These are phyloP conservation scores for Tricholoma flavovirens DNA, from an alignment of 768 basidiomycete genomes.

Conservation along the genomic window DNA sequence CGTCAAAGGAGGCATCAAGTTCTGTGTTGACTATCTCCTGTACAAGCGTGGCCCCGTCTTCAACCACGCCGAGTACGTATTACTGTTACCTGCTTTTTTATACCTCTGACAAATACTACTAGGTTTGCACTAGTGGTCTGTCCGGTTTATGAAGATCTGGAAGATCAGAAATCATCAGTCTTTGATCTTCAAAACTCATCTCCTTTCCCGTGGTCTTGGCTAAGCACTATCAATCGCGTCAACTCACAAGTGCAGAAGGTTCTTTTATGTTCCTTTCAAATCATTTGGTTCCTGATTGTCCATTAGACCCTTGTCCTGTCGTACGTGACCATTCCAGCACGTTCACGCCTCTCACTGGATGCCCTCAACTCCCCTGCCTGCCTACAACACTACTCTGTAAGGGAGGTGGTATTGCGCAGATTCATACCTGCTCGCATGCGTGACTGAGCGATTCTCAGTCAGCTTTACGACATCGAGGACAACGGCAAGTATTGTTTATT, in stretches of 20 bases:
- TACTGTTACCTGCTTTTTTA: neutral
- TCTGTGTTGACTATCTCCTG: conserved; percentile 91
- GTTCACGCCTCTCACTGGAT: conserved; percentile 44
- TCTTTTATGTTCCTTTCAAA: neutral
- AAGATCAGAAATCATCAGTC: conserved; percentile 61
- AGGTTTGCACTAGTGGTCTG: conserved; percentile 91
- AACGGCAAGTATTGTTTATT: conserved; percentile 6
- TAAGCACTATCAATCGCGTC: conserved; percentile 94
- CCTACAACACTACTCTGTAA: conserved; percentile 69
- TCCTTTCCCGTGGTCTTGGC: conserved; percentile 90
- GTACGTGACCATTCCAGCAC: conserved; percentile 89
- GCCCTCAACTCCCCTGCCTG: conserved; percentile 67
- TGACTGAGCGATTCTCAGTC: conserved; percentile 40
- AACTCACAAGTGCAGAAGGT: conserved; percentile 98
- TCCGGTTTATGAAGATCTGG: conserved; percentile 82
- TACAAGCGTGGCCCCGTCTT: conserved; percentile 96
- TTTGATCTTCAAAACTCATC: conserved; percentile 58
- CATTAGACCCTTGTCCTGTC: conserved; percentile 80
- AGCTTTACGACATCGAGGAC: neutral
- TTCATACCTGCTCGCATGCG: conserved; percentile 94
- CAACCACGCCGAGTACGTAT: conserved; percentile 85
- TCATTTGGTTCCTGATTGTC: neutral
- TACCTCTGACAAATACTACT: neutral
- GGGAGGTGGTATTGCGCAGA: conserved; percentile 78
- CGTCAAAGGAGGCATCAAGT: conserved; percentile 92